Evolutionary conservation across 176 grass and related monocot genomes (phyloP).

Genomic region (Carex myosuroides): DNA sequence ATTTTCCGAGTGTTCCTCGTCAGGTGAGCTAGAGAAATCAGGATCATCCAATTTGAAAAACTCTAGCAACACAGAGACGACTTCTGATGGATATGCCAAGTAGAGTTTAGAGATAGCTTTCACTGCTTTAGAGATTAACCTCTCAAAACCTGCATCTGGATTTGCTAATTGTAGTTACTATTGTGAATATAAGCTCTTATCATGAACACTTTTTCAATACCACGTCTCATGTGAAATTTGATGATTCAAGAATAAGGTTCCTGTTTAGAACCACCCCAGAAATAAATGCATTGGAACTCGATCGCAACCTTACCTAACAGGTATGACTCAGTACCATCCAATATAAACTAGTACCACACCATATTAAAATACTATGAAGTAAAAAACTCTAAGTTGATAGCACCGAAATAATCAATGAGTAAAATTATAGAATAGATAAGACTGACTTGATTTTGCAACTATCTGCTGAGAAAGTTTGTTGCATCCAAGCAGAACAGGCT

Average conservation of each 20-base stretch:
- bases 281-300: background rate
- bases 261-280: too few relatives aligned
- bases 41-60: slow-evolving; percentile 42
- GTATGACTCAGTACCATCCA: background rate
- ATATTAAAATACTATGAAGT: background rate
- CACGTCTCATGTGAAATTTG: background rate
- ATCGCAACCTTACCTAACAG: background rate
- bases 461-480: slow-evolving; percentile 36
- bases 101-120: slow-evolving; percentile 54
- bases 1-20: slow-evolving; percentile 32
- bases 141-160: slow-evolving; percentile 48
- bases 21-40: slow-evolving; percentile 28
- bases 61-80: slow-evolving; percentile 56
- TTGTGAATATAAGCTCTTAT: background rate
- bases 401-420: background rate
- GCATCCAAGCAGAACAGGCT: slow-evolving; percentile 26
- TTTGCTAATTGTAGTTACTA: background rate
- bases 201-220: background rate
- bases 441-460: slow-evolving; percentile 18
- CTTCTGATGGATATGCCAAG: slow-evolving; percentile 52
- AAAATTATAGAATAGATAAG: background rate
- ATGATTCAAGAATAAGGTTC: background rate
- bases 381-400: background rate
- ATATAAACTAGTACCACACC: background rate
- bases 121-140: slow-evolving; percentile 34